Conservation (phyloP, 1,284 basidiomycete species). For the Heterobasidion occidentale region DNA sequence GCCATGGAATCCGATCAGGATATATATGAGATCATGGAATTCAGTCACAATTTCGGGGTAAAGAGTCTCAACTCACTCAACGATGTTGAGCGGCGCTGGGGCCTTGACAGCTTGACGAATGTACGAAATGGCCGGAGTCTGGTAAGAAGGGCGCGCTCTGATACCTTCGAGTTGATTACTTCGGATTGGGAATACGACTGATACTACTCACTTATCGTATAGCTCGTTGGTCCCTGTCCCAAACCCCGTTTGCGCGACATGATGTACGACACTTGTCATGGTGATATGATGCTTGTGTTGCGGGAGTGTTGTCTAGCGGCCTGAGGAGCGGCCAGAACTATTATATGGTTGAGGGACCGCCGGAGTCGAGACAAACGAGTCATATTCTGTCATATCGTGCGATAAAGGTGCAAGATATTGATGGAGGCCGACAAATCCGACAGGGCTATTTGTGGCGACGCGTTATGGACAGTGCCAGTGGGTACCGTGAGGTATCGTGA, state of each 20-base stretch:
- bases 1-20: not conserved
- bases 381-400: not conserved
- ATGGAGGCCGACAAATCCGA: not conserved
- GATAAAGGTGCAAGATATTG: not conserved
- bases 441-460: not conserved
- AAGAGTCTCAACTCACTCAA: conserved; percentile 48
- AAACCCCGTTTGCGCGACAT: conserved; percentile 58
- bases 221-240: conserved; percentile 65
- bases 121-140: conserved; percentile 42
- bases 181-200: conserved; percentile 3
- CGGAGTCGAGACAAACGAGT: no score
- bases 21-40: no score
- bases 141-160: conserved; percentile 70
- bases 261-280: conserved; percentile 29
- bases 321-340: no score
- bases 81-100: conserved; percentile 45
- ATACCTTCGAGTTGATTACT: no score
- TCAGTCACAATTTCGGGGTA: not conserved
- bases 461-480: not conserved
- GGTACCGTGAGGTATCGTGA: no score
- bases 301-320: no score
- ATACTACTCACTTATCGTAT: conserved; percentile 51
- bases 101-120: conserved; percentile 39
- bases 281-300: conserved; percentile 3
- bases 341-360: no score